phyloP scores from a whole-genome alignment of 352 stramenopile genomes.

The Pythium periplocum region DNA sequence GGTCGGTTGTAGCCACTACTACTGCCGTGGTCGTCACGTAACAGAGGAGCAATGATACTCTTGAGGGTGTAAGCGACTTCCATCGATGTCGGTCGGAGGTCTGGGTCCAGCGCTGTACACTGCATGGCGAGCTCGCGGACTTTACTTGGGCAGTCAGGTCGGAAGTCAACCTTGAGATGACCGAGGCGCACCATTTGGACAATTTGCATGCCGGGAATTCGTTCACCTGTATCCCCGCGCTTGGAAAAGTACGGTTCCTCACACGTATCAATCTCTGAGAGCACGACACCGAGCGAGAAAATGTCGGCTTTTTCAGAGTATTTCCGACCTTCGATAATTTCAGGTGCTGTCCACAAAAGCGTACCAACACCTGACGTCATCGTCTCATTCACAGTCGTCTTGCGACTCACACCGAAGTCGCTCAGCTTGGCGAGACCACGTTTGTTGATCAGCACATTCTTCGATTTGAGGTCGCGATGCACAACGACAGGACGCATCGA shows the following conservation, averaged over 20 bases:
- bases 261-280: constrained; percentile 76
- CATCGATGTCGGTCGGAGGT: constrained; percentile 57
- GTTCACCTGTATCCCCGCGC: constrained; percentile 33
- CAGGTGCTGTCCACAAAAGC: constrained; percentile 79
- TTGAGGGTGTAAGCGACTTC: constrained; percentile 70
- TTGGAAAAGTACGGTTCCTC: constrained; percentile 50
- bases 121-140: constrained; percentile 44
- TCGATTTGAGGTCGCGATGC: constrained; percentile 85
- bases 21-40: constrained; percentile 11
- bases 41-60: constrained; percentile 56
- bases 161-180: constrained; percentile 44
- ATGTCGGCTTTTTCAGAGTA: constrained; percentile 88
- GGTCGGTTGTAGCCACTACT: constrained; percentile 1
- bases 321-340: constrained; percentile 84
- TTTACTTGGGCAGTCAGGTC: constrained; percentile 50
- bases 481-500: constrained; percentile 62
- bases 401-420: constrained; percentile 84
- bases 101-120: constrained; percentile 64
- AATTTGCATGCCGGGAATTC: constrained; percentile 65
- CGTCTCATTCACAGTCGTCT: constrained; percentile 64
- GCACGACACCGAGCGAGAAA: constrained; percentile 82
- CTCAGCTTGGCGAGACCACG: constrained; percentile 72
- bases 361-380: constrained; percentile 79
- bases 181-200: constrained; percentile 53
- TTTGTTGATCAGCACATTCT: constrained; percentile 78